Evolutionary conservation across 192 early-diverging fungal species (phyloP), one percentile per base, ranked within the genome.

Genomic region (Entomortierella beljakovae): DNA sequence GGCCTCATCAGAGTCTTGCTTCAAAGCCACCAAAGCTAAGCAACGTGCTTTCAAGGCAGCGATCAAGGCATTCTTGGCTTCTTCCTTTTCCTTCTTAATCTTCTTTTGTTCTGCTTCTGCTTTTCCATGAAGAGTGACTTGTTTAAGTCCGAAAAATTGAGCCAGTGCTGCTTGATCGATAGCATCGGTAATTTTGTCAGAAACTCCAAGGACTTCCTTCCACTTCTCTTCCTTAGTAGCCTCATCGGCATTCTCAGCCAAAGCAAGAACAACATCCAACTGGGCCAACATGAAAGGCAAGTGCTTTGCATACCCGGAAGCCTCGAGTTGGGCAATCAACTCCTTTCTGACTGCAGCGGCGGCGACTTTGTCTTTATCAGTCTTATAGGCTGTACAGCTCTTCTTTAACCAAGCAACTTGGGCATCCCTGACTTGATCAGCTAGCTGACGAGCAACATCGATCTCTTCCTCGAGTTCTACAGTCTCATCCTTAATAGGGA

Each of bases 351-450:
- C 86, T 4, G 23, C 67, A 20, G 85, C 88, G 29, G 88, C 89
- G 1, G 85, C 83, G 13, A 82, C 80, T 50, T 79, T 79, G 62
- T 79, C 75, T 42, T 79, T 79, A 2, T 79, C 75, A 0, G 75
- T 65, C 62, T 70, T 75, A 82, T 88, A 79, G 4, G 62, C 75
- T 0, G 56, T 52, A 38, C 37, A 62, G 33, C 92, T 68, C 85
- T 97, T 97, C 81, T 93, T 94, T 51, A 98, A 64, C 82, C 89
- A 89, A 3, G 89, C 80, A 34, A 99, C 87, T 70, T 94, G 90
- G 26, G 94, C 69, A 74, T 95, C 93, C 25, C 94, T 85, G 35
- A 96, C 76, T 16, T 88, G 89, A 61, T 96, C 95, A 40, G 85
- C 80, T 57, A 94, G 64, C 23, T 86, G 83, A 33, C 83, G 71